Evolutionary conservation across 345 rosid species (phyloP).

Genomic region (Capsella bursapastoris): DNA sequence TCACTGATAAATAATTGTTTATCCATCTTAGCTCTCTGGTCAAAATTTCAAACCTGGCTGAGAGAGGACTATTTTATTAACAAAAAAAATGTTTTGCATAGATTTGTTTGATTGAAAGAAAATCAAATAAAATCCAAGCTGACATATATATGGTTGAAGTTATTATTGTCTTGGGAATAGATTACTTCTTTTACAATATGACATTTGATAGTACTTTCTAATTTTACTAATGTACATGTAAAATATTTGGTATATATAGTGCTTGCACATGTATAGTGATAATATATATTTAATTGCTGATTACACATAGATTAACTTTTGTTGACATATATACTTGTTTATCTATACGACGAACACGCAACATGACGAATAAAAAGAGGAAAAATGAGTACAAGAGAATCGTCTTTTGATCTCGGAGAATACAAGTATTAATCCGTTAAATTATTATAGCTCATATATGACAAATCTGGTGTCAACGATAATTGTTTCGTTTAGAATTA

Average conservation of each 20-base stretch:
- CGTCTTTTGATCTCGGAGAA: neutral
- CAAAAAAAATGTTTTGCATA: neutral
- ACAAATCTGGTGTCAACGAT: neutral
- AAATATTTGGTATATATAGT: neutral
- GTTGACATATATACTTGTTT: neutral
- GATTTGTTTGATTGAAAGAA: neutral
- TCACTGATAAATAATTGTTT: neutral
- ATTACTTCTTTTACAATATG: neutral
- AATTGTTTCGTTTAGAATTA: neutral
- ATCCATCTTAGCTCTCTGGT: constrained; percentile 16
- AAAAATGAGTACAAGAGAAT: neutral
- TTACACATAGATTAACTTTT: neutral
- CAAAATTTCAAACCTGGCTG: constrained; percentile 14
- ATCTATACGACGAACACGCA: neutral
- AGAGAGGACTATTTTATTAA: neutral
- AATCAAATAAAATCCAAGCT: neutral
- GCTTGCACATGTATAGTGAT: neutral
- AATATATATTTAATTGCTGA: neutral
- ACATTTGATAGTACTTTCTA: neutral
- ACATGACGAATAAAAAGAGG: neutral
- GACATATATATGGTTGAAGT: neutral
- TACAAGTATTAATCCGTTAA: neutral
- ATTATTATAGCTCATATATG: neutral
- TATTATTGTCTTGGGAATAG: neutral
- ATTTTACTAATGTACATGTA: neutral